Conservation (phyloP, 495 filamentous ascomycete genomes). For the Xylaria acuta region DNA sequence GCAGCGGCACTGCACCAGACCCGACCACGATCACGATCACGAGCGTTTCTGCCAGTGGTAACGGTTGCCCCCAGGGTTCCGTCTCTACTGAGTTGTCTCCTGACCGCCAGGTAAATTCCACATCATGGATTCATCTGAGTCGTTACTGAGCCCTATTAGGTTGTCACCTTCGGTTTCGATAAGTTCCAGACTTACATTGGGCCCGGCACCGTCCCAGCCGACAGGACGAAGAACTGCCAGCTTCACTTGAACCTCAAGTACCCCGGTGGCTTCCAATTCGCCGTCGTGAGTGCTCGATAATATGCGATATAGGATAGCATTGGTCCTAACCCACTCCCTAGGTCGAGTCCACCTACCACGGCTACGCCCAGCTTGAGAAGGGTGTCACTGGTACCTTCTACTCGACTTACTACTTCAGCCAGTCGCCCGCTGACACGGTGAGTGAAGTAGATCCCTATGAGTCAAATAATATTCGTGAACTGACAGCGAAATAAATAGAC, state of each 20-base stretch:
- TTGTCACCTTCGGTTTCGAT: conserved; percentile 65
- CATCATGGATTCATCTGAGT: conserved; percentile 32
- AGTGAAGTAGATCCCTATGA: conserved; percentile 14
- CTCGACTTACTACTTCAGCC: conserved; percentile 65
- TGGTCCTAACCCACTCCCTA: neutral
- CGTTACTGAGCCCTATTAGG: conserved; percentile 34
- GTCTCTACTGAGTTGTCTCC: conserved; percentile 56
- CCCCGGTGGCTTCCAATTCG: conserved; percentile 65
- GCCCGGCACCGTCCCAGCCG: conserved; percentile 44
- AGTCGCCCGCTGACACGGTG: conserved; percentile 51
- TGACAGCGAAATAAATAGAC: conserved; percentile 40
- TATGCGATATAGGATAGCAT: neutral
- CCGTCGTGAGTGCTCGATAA: conserved; percentile 39
- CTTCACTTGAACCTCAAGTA: conserved; percentile 64
- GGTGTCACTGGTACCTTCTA: conserved; percentile 62
- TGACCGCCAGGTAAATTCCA: conserved; percentile 53
- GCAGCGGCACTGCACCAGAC: conserved; percentile 41
- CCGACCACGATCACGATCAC: conserved; percentile 55
- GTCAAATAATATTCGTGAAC: neutral
- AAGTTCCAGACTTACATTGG: conserved; percentile 64
- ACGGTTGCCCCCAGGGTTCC: conserved; percentile 61
- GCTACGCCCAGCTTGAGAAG: conserved; percentile 58
- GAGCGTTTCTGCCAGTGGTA: conserved; percentile 65
- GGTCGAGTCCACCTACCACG: conserved; percentile 62
- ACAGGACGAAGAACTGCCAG: conserved; percentile 66